Conservation (phyloP, 208 protist species). For the Trypanosoma caninum region DNA sequence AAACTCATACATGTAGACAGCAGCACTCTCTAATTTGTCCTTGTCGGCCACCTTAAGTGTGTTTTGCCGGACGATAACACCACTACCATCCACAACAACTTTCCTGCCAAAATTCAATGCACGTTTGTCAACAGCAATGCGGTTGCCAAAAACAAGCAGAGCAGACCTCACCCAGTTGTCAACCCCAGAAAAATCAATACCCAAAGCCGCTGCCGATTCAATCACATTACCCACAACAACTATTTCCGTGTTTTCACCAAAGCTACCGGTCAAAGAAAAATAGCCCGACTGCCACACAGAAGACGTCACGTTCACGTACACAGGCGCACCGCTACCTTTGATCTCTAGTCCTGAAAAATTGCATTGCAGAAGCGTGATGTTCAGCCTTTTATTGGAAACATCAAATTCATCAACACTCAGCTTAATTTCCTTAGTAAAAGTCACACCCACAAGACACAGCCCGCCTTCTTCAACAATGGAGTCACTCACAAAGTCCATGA, state of each 20-base stretch:
- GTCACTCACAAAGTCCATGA: background rate
- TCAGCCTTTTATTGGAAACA: background rate
- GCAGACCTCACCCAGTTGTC: no score
- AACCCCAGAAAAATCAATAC: background rate
- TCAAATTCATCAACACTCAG: slow-evolving; percentile 4
- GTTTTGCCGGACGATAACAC: slow-evolving; percentile 2
- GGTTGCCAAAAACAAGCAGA: background rate
- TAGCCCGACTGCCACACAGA: background rate
- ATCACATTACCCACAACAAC: slow-evolving; percentile 6
- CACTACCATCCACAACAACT: background rate
- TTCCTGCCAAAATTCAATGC: background rate
- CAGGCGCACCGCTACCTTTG: background rate
- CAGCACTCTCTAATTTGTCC: background rate
- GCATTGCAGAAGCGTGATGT: slow-evolving; percentile 15
- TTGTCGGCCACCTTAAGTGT: background rate
- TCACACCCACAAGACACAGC: slow-evolving; percentile 12
- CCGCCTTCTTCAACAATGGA: background rate
- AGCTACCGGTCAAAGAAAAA: background rate
- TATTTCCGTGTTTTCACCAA: background rate
- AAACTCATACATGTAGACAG: background rate
- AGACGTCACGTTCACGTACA: slow-evolving; percentile 7
- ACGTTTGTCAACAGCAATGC: background rate
- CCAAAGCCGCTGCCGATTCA: background rate
- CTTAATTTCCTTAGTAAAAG: background rate
- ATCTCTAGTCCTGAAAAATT: background rate